Base-by-base conservation (phyloP, 2,329 filamentous ascomycete species). In the Pestalotiopsis sp. region DNA sequence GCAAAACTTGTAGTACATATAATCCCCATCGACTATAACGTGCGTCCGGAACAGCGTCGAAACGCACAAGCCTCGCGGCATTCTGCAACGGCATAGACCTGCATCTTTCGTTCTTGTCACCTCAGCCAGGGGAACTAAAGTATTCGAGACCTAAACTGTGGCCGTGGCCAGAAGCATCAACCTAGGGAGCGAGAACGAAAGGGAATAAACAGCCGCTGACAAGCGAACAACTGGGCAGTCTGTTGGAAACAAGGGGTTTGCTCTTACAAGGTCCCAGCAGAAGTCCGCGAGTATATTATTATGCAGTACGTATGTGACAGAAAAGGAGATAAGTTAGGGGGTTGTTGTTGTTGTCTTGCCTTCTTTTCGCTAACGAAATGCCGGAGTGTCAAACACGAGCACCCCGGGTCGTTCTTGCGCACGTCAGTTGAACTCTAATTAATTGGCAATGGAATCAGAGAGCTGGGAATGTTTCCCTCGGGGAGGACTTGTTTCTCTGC, bases 341-440 rank as follows among this genome's bases (percentile, higher is more conserved):
- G 17, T n/a, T n/a, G n/a, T n/a, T 9, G 6, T 52, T 52, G 7
- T 52, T 22, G 17, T n/a, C 14, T 52, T 52, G 7, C 17, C 20
- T 52, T 20, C 20, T 52, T 9, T 52, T 52, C 14, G 44, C 44
- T 52, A 52, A 52, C 44, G 44, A 61, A 61, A 35, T 61, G 58
- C 58, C 58, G 26, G 58, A 61, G 58, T 61, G 58, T 39, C 58
- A 61, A 61, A 61, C 14, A 20, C 22, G 56, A 58, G 56, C 30
- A 9, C 56, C 22, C 56, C 22, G 56, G 22, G 22, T 35, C 26
- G 9, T 58, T 58, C 26, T 58, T 26, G 22, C 56, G 56, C 56
- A 58, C 58, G 58, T 61, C 58, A 39, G 26, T 61, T 61, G 58
- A 61, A 40, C 58, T 61, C 26, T 61, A 61, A 61, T 35, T 61